Percentiles rank a stretch among this genome's conserved stretches.
These are phyloP conservation scores for Eucalyptus guilfoylei DNA, from an alignment of 345 rosid genomes.

Conservation along the genomic window DNA sequence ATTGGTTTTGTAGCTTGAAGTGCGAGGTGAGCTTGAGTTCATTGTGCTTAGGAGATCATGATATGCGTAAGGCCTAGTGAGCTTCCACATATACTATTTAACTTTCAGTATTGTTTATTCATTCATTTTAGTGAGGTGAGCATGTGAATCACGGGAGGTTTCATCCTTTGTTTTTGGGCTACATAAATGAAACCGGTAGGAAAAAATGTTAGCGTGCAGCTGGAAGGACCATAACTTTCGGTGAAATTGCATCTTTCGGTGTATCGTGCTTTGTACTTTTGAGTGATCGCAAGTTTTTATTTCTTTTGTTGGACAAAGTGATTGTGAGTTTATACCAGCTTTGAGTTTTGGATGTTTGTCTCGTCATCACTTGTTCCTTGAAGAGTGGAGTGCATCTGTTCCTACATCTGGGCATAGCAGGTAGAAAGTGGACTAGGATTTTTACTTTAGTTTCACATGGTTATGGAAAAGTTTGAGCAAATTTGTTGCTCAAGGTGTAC, in stretches of 20 bases:
- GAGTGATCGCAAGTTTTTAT: neutral
- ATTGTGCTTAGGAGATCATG: neutral
- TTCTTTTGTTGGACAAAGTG: neutral
- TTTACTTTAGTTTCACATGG: neutral
- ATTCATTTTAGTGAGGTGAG: neutral
- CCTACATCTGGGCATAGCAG: neutral
- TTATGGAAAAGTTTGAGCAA: neutral
- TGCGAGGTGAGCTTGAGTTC: neutral
- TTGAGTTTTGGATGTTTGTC: neutral
- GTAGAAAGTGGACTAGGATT: neutral
- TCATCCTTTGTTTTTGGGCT: neutral
- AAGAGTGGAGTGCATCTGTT: neutral
- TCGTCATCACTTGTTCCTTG: neutral
- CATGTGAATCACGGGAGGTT: neutral
- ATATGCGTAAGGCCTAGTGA: neutral
- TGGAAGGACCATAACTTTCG: neutral
- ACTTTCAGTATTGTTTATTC: neutral
- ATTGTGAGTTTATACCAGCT: neutral
- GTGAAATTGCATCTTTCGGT: neutral
- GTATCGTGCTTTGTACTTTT: neutral
- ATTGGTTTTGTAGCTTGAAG: neutral
- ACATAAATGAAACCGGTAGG: neutral
- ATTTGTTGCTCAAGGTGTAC: neutral
- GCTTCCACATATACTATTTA: neutral
- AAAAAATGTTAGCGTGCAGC: neutral